phyloP scores from a whole-genome alignment of 2,329 filamentous ascomycete genomes.

The Metarhizium album region DNA sequence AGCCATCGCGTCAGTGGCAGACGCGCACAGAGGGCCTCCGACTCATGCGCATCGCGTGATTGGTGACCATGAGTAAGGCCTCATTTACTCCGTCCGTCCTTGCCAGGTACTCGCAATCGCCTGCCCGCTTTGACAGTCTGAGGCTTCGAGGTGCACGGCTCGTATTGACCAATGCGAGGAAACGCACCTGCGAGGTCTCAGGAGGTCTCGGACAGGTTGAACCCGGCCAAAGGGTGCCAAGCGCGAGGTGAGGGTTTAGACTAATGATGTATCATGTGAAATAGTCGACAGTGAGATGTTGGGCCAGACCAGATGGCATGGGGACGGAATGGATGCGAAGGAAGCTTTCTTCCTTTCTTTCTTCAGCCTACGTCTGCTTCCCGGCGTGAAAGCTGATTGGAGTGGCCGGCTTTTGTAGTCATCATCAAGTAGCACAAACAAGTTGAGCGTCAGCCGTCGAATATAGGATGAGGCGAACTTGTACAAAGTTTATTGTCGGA shows the following conservation, averaged over 20 bases:
- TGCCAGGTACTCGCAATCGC: not conserved
- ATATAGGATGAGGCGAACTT: not conserved
- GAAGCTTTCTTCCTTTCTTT: not conserved
- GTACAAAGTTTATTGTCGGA: constrained; percentile 3
- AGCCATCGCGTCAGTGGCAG: constrained; percentile 7
- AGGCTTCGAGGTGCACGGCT: not conserved
- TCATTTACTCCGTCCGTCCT: not conserved
- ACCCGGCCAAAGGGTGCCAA: not conserved
- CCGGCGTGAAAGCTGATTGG: not conserved
- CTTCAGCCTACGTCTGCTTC: not conserved
- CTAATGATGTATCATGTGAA: not conserved
- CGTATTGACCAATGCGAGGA: not conserved
- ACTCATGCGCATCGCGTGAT: constrained; percentile 7
- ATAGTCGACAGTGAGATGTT: not conserved
- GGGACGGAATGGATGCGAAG: not conserved
- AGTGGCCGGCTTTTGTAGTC: not conserved
- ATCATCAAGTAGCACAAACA: not conserved
- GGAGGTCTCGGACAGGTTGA: not conserved
- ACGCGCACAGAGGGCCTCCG: constrained; percentile 4
- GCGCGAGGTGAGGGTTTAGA: not conserved
- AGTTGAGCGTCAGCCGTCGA: no score
- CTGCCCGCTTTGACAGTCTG: not conserved
- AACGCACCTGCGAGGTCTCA: not conserved
- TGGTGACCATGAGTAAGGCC: constrained; percentile 2
- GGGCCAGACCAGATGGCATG: not conserved